These are phyloP conservation scores for Candida neerlandica DNA, from an alignment of 1,139 yeast species.

Conservation along the genomic window DNA sequence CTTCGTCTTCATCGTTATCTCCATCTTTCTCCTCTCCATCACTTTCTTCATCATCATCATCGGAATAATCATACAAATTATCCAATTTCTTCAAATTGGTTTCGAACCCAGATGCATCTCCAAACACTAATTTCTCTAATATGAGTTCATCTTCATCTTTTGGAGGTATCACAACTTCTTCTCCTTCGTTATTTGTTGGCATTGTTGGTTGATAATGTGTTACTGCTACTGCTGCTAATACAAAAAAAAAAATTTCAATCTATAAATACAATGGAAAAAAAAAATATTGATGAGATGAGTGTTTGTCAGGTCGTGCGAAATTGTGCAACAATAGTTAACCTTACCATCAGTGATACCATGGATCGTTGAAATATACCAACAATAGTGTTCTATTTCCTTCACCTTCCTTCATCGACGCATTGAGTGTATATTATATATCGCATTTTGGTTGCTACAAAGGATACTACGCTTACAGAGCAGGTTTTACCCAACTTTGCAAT, in stretches of 20 bases:
- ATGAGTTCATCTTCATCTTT: slow-evolving; percentile 82
- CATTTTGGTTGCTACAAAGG: too few species aligned
- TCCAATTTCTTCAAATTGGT: slow-evolving; percentile 61
- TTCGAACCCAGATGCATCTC: slow-evolving; percentile 82
- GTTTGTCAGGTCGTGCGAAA: neutral
- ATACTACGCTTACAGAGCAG: too few species aligned
- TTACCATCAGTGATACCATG: too few species aligned
- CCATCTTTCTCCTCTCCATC: slow-evolving; percentile 15
- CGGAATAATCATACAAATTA: slow-evolving; percentile 54
- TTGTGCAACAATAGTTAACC: too few species aligned
- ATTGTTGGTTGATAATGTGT: slow-evolving; percentile 15
- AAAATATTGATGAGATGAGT: slow-evolving; percentile 3
- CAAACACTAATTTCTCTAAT: slow-evolving; percentile 85
- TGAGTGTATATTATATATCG: too few species aligned
- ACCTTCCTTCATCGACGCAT: too few species aligned
- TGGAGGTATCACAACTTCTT: slow-evolving; percentile 51
- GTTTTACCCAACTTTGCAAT: too few species aligned
- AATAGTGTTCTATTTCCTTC: too few species aligned
- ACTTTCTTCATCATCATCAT: slow-evolving; percentile 35
- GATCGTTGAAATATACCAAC: too few species aligned
- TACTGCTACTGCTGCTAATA: too few species aligned
- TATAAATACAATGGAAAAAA: neutral
- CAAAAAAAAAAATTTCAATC: neutral
- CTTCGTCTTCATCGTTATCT: slow-evolving; percentile 19
- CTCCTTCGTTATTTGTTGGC: slow-evolving; percentile 29